Evolutionary conservation across 768 basidiomycete genomes (phyloP), one percentile per base, ranked within the genome.

Genomic region (Ephemerocybe angulata): DNA sequence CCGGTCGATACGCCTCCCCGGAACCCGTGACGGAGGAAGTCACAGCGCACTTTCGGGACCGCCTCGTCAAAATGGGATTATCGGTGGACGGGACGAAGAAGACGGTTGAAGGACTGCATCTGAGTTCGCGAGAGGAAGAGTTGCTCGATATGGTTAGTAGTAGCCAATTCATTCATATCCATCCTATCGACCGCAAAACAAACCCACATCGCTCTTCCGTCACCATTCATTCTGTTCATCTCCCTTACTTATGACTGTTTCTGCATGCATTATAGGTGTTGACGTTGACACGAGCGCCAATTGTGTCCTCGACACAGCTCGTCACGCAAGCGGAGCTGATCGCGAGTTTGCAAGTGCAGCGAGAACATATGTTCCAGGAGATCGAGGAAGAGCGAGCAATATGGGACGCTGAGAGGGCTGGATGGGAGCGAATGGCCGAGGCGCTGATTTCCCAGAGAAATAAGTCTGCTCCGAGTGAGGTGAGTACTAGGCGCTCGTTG

Each of bases 401-500:
- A 33, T 87, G 84, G 84, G 70, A 80, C 29, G 76, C 80, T 1
- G 87, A 90, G 65, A 76, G 78, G 60, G 80, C 81, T 15, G 72
- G 78, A 2, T 90, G 87, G 85, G 78, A 76, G 4, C 72, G 88
- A 53, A 82, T 78, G 60, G 81, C 86, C 1, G 87, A 90, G 58
- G 86, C 85, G 7, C 72, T 90, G 31, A 72, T 87, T 53, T 64
- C 73, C 2, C 80, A 79, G 42, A 72, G 77, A 42, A 75, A 72
- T 54, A 78, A 68, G 40, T 66, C 71, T n/a, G 63, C 70, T 4
- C 76, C 68, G 54, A 74, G 77, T 49, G 79, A 83, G 66, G 83
- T 82, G 44, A 58, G 74, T 63, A 22, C 15, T 28, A 38, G 37
- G 1, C 24, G n/a, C 50, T 56, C 25, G 24, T n/a, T n/a, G n/a